Evolutionary conservation across 2,329 filamentous ascomycete species (phyloP).

Genomic region (Blumeriella jaapii): DNA sequence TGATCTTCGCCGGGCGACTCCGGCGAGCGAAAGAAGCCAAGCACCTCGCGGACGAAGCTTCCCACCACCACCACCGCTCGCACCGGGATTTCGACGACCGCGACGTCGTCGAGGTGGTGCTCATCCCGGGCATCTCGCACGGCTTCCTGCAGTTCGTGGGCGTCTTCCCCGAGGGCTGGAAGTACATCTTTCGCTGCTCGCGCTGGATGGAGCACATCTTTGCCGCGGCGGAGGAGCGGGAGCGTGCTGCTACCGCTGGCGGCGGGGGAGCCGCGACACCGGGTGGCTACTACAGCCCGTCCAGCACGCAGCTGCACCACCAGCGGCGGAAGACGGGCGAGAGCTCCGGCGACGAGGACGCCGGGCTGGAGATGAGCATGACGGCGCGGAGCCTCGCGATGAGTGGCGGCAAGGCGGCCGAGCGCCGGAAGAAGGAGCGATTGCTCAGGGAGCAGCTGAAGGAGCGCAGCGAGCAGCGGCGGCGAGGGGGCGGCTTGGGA

Average conservation of each 20-base stretch:
- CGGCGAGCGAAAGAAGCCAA: constrained; percentile 60
- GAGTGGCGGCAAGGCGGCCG: constrained; percentile 33
- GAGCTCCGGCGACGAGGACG: constrained; percentile 58
- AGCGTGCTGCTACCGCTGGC: constrained; percentile 19
- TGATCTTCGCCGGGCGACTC: constrained; percentile 87
- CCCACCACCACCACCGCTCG: constrained; percentile 42
- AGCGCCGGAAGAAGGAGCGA: constrained; percentile 30
- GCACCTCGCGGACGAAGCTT: constrained; percentile 37
- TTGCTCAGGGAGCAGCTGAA: constrained; percentile 22
- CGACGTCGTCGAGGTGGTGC: constrained; percentile 66
- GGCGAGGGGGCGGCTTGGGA: constrained; percentile 6
- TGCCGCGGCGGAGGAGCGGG: constrained; percentile 34
- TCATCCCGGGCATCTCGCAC: constrained; percentile 84
- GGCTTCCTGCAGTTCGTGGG: constrained; percentile 88
- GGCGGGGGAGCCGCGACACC: constrained; percentile 19
- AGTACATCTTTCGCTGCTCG: constrained; percentile 67
- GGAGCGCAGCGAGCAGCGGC: constrained; percentile 22
- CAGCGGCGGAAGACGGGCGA: constrained; percentile 16
- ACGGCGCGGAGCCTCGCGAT: constrained; percentile 29
- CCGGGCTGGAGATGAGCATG: constrained; percentile 70
- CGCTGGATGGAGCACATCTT: constrained; percentile 78
- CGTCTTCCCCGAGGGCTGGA: constrained; percentile 84
- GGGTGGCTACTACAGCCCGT: constrained; percentile 2
- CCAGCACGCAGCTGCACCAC: constrained; percentile 9
- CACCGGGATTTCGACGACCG: constrained; percentile 55